phyloP scores from a whole-genome alignment of 306 rosid species.

The Delonix regia region DNA sequence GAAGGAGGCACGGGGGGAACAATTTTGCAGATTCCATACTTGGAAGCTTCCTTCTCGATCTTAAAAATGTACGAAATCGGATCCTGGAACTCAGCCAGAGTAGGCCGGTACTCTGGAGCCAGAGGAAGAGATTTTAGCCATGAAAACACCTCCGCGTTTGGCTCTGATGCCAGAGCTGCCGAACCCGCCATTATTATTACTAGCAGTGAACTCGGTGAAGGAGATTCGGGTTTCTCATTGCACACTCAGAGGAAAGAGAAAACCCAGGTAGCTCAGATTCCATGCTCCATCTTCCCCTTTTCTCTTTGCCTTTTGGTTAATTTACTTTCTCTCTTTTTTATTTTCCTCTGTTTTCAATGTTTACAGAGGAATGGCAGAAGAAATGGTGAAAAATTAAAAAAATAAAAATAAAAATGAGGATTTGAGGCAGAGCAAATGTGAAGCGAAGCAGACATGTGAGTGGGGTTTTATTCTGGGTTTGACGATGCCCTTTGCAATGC shows the following conservation, averaged over 20 bases:
- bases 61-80: constrained; percentile 96
- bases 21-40: constrained; percentile 96
- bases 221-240: constrained; percentile 47
- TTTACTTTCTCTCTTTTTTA: constrained; percentile 3
- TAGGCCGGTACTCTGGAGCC: constrained; percentile 90
- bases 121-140: constrained; percentile 90
- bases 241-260: constrained; percentile 5
- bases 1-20: constrained; percentile 85
- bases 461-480: constrained; percentile 50
- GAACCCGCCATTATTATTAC: constrained; percentile 55
- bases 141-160: constrained; percentile 69
- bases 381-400: constrained; percentile 4
- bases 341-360: constrained; percentile 62
- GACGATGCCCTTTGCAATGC: background rate
- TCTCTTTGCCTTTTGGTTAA: constrained; percentile 18
- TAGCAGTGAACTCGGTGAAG: background rate
- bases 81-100: constrained; percentile 85
- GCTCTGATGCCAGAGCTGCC: constrained; percentile 51
- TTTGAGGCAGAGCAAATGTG: constrained; percentile 40
- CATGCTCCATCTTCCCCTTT: constrained; percentile 10
- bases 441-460: constrained; percentile 42
- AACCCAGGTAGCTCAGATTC: constrained; percentile 45
- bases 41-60: constrained; percentile 97
- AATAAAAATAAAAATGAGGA: background rate
- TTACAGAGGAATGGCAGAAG: constrained; percentile 46